Evolutionary conservation across 163 green algal genomes (phyloP).

Genomic region (Scenedesmus sp.): DNA sequence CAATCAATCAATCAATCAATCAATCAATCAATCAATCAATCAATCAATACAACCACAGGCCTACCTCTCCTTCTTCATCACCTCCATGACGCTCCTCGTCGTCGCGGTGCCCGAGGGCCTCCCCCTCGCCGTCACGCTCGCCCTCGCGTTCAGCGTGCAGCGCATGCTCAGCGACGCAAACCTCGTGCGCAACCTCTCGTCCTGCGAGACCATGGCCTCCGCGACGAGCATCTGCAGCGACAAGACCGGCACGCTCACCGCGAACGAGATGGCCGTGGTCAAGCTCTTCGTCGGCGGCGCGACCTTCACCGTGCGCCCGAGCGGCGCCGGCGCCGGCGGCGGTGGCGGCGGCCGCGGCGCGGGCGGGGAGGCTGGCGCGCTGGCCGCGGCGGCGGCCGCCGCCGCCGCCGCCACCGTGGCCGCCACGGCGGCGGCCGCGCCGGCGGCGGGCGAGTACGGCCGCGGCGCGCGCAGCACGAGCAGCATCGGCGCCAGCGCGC

Average conservation of each 20-base stretch:
- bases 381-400: background rate
- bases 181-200: conserved; percentile 82
- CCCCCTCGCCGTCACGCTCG: conserved; percentile 89
- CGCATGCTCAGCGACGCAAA: conserved; percentile 91
- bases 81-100: conserved; percentile 87
- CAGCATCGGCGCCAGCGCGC: conserved; percentile 4
- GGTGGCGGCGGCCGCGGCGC: background rate
- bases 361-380: background rate
- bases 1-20: no score
- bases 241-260: conserved; percentile 93
- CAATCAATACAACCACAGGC: conserved; percentile 46
- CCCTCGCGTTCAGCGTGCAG: conserved; percentile 87
- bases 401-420: background rate
- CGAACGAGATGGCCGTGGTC: conserved; percentile 85
- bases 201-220: conserved; percentile 90
- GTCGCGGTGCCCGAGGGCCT: conserved; percentile 93
- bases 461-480: conserved; percentile 9
- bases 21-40: no score
- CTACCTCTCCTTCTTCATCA: conserved; percentile 84
- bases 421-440: background rate
- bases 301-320: conserved; percentile 41
- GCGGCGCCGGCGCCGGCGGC: background rate
- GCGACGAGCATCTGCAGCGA: conserved; percentile 91
- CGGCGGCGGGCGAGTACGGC: background rate
- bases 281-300: conserved; percentile 62